Base-by-base conservation (phyloP, 169 alveolate species). In the Blepharisma undulans region DNA sequence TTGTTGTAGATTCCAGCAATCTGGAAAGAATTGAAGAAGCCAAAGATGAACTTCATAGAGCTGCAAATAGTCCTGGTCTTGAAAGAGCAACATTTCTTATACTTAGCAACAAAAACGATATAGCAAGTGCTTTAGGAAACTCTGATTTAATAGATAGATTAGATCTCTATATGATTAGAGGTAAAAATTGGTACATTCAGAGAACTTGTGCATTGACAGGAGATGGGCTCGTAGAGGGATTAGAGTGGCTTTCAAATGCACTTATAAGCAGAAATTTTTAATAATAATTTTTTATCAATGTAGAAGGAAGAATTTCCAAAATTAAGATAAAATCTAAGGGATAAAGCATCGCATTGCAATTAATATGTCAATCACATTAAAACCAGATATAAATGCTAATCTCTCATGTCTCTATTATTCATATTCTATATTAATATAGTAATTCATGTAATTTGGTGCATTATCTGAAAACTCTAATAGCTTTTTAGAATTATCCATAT, bases 181-280 rank as follows among this genome's bases (percentile, higher is more conserved):
- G 97, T 87, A 93, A 97, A 89, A 93, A 94, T 36, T 97, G 99
- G 99, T 98, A 96, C 96, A 99, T 99, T 87, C 99, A 99, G 93
- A 98, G 99, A 21, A 98, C 99, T 74, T 98, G 99, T 96, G 99
- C 99, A 32, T 97, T 99, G 29, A 98, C 99, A 33, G 99, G 99
- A 22, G 99, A 99, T 86, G 99, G 99, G 48, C 97, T 99, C 80
- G 98, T 98, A 94, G 99, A 99, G 95, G 99, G 99, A 76, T 96
- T 99, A 80, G 99, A 99, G 94, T 99, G 99, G 99, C 97, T 99
- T 60, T 96, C 98, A 32, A 97, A 93, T 87, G 92, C 84, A 29
- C 79, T 94, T n/a, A n/a, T n/a, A 18, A 18, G 25, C 76, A 21
- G 76, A 16, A 66, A 66, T n/a, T n/a, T n/a, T n/a, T n/a, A n/a